phyloP scores from a whole-genome alignment of 306 rosid genomes.

The Casuarina cunninghamiana region DNA sequence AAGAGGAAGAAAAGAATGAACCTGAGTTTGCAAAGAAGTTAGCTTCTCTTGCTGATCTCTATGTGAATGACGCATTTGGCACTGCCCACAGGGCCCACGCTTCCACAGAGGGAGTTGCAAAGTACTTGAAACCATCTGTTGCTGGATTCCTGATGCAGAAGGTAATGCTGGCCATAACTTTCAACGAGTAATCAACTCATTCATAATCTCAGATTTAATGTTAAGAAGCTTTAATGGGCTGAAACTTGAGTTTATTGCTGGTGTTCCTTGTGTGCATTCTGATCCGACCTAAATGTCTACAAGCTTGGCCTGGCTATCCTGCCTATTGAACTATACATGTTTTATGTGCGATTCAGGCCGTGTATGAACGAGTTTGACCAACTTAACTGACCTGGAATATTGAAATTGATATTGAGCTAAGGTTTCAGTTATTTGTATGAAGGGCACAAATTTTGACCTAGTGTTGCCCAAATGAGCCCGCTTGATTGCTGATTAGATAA shows the following conservation, averaged over 20 bases:
- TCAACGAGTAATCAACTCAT: neutral
- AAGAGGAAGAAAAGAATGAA: constrained; percentile 97
- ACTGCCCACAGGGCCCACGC: constrained; percentile 98
- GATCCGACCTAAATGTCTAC: neutral
- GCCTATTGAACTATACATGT: neutral
- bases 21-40: constrained; percentile 89
- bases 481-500: neutral
- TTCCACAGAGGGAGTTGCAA: constrained; percentile 90
- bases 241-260: constrained; percentile 2
- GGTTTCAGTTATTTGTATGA: neutral
- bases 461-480: neutral
- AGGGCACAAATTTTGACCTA: neutral
- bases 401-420: no score
- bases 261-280: neutral
- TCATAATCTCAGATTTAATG: neutral
- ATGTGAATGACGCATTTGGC: constrained; percentile 95
- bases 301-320: neutral
- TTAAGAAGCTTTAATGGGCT: neutral
- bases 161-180: constrained; percentile 41
- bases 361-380: neutral
- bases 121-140: constrained; percentile 82
- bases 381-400: neutral
- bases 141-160: constrained; percentile 97
- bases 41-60: constrained; percentile 90
- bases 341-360: neutral